Base-by-base conservation (phyloP, 2,329 filamentous ascomycete species). In the Cercospora nicotianae region DNA sequence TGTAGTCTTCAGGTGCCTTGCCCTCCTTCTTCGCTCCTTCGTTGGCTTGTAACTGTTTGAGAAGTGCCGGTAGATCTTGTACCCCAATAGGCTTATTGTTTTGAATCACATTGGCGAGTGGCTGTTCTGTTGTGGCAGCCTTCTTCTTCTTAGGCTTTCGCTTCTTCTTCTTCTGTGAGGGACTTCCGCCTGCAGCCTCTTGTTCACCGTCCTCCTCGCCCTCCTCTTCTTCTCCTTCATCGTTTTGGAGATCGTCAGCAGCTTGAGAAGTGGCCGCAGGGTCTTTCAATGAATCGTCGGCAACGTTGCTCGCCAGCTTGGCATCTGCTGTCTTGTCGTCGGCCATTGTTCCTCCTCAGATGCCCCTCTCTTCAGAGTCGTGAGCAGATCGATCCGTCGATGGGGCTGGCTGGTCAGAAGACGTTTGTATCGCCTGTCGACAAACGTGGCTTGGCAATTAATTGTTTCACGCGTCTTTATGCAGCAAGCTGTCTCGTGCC, bases 1-100 rank as follows among this genome's bases (percentile, higher is more conserved):
- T 97, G 86, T 98, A 97, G 67, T 77, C 76, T 62, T 77, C 75
- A 8, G 73, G 77, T 26, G 75, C 72, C 63, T 78, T 78, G 67
- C 76, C 76, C 66, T 78, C 76, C 31, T 73, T 75, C 53, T 73
- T 75, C 28, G 53, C 53, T 9, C 64, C 65, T 30, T 69, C 67
- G 28, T 71, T 66, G 8, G 71, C 68, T 28, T 70, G 70, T 9
- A 78, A 66, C 65, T 77, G 76, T 53, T 77, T 69, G 0, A 78
- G 70, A 28, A 78, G 64, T 28, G 73, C 66, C 7, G 73, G 73
- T 20, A 78, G 71, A 63, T 78, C 74, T 30, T 76, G 72, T 7
- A 69, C 70, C 3, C 71, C 53, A 0, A 73, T 69, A 9, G 69
- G 69, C 30, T 70, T 71, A 60, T 71, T 72, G 42, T 70, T 64